Evolutionary conservation across 2,329 filamentous ascomycete genomes (phyloP).

Genomic region (Aspergillus fumigatiaffinis): DNA sequence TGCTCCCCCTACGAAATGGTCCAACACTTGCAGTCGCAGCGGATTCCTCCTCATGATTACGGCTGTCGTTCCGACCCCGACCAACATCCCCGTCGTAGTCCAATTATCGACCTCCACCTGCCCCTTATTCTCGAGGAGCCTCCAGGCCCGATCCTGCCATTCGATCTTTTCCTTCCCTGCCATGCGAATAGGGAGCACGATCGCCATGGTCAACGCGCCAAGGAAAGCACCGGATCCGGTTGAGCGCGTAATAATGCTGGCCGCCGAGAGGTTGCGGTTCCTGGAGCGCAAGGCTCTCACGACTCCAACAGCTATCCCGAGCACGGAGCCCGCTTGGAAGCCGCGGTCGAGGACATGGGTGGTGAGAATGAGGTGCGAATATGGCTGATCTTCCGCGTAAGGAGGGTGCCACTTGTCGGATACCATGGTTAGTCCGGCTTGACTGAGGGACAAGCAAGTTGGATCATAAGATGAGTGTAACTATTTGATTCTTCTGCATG

Average conservation of each 20-base stretch:
- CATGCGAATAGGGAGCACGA: slow-evolving; percentile 51
- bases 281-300: slow-evolving; percentile 9
- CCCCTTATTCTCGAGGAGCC: slow-evolving; percentile 54
- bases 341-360: slow-evolving; percentile 57
- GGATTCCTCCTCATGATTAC: background rate
- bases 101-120: slow-evolving; percentile 41
- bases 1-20: background rate
- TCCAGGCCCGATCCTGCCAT: slow-evolving; percentile 62
- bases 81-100: slow-evolving; percentile 3
- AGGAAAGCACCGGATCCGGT: slow-evolving; percentile 46
- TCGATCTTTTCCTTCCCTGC: slow-evolving; percentile 55
- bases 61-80: background rate
- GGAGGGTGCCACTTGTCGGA: slow-evolving; percentile 42
- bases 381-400: slow-evolving; percentile 62
- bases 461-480: background rate
- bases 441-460: background rate
- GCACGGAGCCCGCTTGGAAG: slow-evolving; percentile 50
- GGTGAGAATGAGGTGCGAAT: slow-evolving; percentile 53
- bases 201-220: slow-evolving; percentile 43
- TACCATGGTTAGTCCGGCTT: slow-evolving; percentile 8
- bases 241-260: slow-evolving; percentile 23
- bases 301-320: slow-evolving; percentile 43
- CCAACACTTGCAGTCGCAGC: background rate
- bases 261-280: slow-evolving; percentile 29
- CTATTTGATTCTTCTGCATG: background rate